Conservation (phyloP, 164 flowering plant species). For the Protea cynaroides region DNA sequence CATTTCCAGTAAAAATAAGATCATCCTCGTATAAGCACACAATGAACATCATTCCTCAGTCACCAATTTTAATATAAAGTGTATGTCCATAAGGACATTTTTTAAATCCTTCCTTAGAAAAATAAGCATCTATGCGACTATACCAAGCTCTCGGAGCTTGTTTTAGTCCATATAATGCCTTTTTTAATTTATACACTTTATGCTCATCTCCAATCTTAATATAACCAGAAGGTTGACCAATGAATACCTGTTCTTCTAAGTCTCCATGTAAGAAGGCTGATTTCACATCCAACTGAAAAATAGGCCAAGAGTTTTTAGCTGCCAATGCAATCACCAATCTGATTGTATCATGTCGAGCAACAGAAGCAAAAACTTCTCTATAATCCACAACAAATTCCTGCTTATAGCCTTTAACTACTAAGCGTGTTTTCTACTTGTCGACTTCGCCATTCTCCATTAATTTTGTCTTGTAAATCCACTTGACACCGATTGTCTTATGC, state of each 20-base stretch:
- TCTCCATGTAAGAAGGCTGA: conserved; percentile 8
- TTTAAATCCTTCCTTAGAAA: conserved; percentile 2
- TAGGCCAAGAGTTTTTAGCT: conserved; percentile 4
- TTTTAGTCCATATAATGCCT: conserved; percentile 1
- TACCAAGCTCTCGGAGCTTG: conserved; percentile 5
- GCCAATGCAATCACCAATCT: conserved; percentile 9
- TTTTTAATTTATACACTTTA: conserved; percentile 4
- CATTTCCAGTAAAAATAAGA: conserved; percentile 3
- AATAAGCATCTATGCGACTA: not conserved
- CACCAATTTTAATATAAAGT: not conserved
- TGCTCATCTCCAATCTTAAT: not conserved
- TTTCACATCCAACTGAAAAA: conserved; percentile 11
- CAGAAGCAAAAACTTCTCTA: not conserved
- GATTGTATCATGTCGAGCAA: conserved; percentile 7
- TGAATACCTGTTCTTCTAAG: conserved; percentile 4
- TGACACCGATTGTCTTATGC: too few species aligned
- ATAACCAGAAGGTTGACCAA: not conserved
- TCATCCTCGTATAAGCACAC: conserved; percentile 12
- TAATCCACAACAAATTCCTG: too few species aligned
- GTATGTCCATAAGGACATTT: conserved; percentile 26
- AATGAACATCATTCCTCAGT: not conserved
- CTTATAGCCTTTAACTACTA: not conserved
- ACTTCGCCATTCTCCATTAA: too few species aligned
- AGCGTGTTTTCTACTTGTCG: not conserved
- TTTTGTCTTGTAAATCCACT: too few species aligned